Percentiles rank a stretch among this genome's conserved stretches.
Evolutionary conservation across 768 basidiomycete genomes (phyloP).

Genomic region (Kondoa subrosea): DNA sequence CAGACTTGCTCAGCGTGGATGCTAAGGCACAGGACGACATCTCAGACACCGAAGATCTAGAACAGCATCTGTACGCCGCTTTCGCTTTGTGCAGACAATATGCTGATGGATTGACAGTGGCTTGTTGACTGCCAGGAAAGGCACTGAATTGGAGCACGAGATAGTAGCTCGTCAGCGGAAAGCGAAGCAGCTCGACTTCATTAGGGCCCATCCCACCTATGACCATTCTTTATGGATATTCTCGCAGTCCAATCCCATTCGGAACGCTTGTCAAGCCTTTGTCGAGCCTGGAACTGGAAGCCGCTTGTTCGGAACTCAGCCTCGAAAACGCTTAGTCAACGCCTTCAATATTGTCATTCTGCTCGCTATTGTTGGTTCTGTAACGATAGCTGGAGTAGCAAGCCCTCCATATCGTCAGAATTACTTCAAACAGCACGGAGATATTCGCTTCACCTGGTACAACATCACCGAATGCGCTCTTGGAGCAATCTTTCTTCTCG

Average conservation of each 20-base stretch:
- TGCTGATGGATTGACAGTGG: conserved; percentile 36
- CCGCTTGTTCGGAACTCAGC: conserved; percentile 64
- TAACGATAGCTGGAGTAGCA: conserved; percentile 64
- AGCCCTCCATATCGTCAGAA: conserved; percentile 65
- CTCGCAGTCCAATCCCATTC: conserved; percentile 55
- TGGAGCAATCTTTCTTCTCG: conserved; percentile 43
- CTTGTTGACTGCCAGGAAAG: neutral
- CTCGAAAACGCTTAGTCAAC: conserved; percentile 48
- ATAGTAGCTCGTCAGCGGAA: conserved; percentile 54
- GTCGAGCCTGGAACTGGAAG: conserved; percentile 60
- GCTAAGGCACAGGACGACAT: conserved; percentile 7
- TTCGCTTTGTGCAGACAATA: no score
- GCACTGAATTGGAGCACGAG: conserved; percentile 23
- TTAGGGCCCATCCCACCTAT: conserved; percentile 68
- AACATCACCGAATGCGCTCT: conserved; percentile 47
- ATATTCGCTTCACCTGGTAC: conserved; percentile 63
- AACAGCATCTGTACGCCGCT: conserved; percentile 23
- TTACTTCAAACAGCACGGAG: conserved; percentile 47
- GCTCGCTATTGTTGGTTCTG: conserved; percentile 57
- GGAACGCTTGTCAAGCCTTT: conserved; percentile 60
- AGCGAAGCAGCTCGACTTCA: conserved; percentile 69
- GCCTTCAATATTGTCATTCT: conserved; percentile 60
- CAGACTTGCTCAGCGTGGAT: no score
- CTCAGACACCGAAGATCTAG: neutral
- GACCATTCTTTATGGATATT: conserved; percentile 83